Base-by-base conservation (phyloP, 768 basidiomycete genomes). In the Auricularia sp. region DNA sequence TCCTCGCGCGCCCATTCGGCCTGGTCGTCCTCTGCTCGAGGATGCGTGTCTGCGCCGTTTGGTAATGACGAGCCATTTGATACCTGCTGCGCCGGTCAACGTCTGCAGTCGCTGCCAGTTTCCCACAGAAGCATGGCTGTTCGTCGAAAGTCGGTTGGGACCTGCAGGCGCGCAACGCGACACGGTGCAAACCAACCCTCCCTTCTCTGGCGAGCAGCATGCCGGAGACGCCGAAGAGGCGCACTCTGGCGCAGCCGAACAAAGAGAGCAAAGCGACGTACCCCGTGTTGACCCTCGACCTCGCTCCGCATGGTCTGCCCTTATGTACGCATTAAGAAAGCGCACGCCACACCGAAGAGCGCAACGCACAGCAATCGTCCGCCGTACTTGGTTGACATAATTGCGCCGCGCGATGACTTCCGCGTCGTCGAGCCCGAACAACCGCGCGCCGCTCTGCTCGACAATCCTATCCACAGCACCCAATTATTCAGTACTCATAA, bases 1-100 rank as follows among this genome's bases (percentile, higher is more conserved):
- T 97, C 94, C 73, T 94, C 85, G 65, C 80, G 77, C 61, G 92
- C 90, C 91, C 94, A 97, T 16, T 84, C 84, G 1, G 81, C 78
- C 71, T 94, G 87, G 61, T 89, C 83, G 69, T 89, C 85, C 58
- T 84, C 84, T 18, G 75, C 77, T 42, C 69, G 73, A 35, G 68
- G 65, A 39, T 65, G 61, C 16, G 24, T 70, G 63, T 18, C 69
- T 65, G 63, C 47, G 35, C 44, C 69, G 33, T 64, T 0, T 37
- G 36, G 47, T 64, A 51, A 35, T 62, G 51, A 61, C 51, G 39
- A 42, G 13, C 8, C 39, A 42, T 14, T 14, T 42, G 39, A 42
- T 8, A 14, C 13, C 39, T 42, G 39, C 39, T 42, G 39, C 1
- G 8, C 39, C 13, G 8, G 39, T 42, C 13, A 42, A 14, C 39